A percentile compares a stretch with the other conserved stretches of the same genome.
These are phyloP conservation scores for Mediolabrus comicus DNA, from an alignment of 108 stramenopile species.

Conservation along the genomic window DNA sequence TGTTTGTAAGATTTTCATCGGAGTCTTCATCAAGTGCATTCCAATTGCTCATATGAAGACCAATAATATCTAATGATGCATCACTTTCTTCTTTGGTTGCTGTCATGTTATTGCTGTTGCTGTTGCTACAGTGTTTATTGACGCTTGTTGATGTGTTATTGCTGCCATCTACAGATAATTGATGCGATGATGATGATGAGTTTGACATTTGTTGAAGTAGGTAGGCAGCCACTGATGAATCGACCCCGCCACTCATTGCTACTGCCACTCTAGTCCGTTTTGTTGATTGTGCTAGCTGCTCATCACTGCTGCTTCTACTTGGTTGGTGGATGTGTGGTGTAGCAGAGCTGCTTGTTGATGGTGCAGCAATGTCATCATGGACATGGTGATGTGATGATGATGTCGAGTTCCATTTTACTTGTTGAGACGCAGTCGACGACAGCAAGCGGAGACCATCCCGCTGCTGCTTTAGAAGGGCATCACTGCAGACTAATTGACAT, in stretches of 20 bases:
- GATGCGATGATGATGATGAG: background rate
- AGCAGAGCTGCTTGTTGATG: no score
- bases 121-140: background rate
- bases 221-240: slow-evolving; percentile 90
- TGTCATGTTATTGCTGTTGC: background rate
- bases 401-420: no score
- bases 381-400: no score
- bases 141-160: background rate
- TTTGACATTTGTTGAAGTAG: slow-evolving; percentile 48
- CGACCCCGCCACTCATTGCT: slow-evolving; percentile 97
- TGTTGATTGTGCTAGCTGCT: no score
- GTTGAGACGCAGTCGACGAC: no score
- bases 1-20: background rate
- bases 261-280: slow-evolving; percentile 86
- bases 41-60: slow-evolving; percentile 91
- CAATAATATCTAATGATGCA: slow-evolving; percentile 45
- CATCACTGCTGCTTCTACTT: no score
- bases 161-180: background rate
- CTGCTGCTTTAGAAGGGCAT: no score
- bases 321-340: no score
- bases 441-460: no score
- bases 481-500: no score
- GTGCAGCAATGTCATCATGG: no score
- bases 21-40: slow-evolving; percentile 71
- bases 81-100: background rate